Evolutionary conservation across 495 filamentous ascomycete genomes (phyloP).

Genomic region (Astrocystis sublimbata): DNA sequence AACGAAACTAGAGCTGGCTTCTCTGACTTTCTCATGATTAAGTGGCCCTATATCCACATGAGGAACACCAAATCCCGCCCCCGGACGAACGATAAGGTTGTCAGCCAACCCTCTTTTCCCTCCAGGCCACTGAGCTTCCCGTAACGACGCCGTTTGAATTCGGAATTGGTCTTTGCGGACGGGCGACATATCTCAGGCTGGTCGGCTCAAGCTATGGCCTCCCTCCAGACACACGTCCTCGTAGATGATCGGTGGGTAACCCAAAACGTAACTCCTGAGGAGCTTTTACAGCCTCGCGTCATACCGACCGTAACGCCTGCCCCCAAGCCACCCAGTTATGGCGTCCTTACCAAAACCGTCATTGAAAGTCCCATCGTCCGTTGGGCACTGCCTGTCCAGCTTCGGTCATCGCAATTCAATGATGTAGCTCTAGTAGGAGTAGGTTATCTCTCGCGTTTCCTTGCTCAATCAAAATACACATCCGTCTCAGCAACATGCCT

Average conservation of each 20-base stretch:
- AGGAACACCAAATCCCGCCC: not conserved
- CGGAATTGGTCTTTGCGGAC: not conserved
- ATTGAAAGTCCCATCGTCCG: constrained; percentile 73
- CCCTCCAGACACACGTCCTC: constrained; percentile 54
- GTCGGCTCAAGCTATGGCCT: constrained; percentile 20
- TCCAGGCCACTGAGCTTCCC: not conserved
- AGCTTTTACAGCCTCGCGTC: constrained; percentile 24
- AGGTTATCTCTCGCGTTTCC: constrained; percentile 34
- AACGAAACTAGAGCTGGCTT: not conserved
- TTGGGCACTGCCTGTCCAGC: constrained; percentile 75
- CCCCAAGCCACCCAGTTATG: constrained; percentile 53
- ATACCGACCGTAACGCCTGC: constrained; percentile 18
- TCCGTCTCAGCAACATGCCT: not conserved
- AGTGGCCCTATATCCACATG: not conserved
- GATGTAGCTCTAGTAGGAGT: constrained; percentile 92
- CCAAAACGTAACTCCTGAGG: constrained; percentile 28
- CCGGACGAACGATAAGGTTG: not conserved
- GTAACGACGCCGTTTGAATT: not conserved
- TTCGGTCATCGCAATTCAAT: constrained; percentile 67
- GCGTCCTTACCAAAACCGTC: constrained; percentile 75
- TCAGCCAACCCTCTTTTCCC: not conserved
- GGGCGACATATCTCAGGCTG: not conserved
- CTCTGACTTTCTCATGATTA: not conserved
- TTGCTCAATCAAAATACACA: not conserved
- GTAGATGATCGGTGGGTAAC: constrained; percentile 63